These are phyloP conservation scores for Ogataea pilisensis DNA, from an alignment of 805 yeast genomes.

Conservation along the genomic window DNA sequence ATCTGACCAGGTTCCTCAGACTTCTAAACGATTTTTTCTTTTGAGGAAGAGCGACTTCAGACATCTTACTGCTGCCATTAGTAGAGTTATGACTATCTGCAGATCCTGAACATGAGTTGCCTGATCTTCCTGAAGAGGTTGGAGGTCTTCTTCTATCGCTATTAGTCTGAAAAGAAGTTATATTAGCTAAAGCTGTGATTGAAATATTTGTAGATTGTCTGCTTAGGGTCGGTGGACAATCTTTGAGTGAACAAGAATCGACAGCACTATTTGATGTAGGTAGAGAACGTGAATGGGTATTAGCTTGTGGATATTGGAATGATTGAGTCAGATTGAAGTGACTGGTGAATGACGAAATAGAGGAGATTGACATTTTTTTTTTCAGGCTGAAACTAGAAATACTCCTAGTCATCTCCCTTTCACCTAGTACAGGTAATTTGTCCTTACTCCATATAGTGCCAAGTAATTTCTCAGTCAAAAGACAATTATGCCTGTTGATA, in stretches of 20 bases:
- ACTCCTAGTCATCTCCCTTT: slow-evolving; percentile 12
- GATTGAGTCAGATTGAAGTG: slow-evolving; percentile 1
- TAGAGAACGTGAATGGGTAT: background rate
- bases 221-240: background rate
- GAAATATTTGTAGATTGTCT: background rate
- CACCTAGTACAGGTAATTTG: background rate
- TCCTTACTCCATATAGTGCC: slow-evolving; percentile 13
- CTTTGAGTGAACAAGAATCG: background rate
- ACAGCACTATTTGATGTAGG: background rate
- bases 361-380: slow-evolving; percentile 16
- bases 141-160: background rate
- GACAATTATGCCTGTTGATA: slow-evolving; percentile 18
- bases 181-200: background rate
- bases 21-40: background rate
- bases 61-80: background rate
- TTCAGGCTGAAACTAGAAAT: slow-evolving; percentile 16
- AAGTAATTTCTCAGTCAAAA: slow-evolving; percentile 26
- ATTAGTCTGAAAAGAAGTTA: background rate
- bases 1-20: slow-evolving; percentile 7
- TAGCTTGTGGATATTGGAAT: background rate
- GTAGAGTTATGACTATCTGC: background rate
- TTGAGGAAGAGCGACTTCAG: background rate
- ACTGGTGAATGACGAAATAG: slow-evolving; percentile 11
- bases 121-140: background rate
- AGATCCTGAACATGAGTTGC: background rate